These are phyloP conservation scores for Pseudozyma sp. DNA, from an alignment of 1,284 basidiomycete genomes.

Conservation along the genomic window DNA sequence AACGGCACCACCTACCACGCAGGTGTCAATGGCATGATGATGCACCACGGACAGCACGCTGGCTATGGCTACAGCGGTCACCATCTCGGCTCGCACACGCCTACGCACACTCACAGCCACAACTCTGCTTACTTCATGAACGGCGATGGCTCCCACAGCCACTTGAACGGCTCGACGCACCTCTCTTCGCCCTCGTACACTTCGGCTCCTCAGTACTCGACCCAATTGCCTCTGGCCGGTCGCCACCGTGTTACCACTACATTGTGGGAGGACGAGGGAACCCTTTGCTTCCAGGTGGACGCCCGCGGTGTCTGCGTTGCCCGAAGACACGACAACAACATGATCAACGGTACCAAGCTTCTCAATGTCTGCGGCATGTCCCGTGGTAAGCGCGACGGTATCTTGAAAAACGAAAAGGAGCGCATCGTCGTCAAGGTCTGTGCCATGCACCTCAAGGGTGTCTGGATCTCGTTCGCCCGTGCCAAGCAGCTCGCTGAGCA, in stretches of 20 bases:
- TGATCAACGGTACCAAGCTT: constrained; percentile 69
- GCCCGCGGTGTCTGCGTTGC: constrained; percentile 67
- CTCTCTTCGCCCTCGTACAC: constrained; percentile 59
- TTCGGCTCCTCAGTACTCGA: constrained; percentile 62
- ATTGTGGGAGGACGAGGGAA: constrained; percentile 68
- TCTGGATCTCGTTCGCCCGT: constrained; percentile 68
- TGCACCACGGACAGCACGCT: constrained; percentile 54
- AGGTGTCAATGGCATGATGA: constrained; percentile 53
- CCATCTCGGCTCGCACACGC: constrained; percentile 51
- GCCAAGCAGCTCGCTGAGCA: constrained; percentile 67
- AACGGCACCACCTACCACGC: constrained; percentile 40
- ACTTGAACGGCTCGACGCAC: constrained; percentile 49
- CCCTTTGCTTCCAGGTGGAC: constrained; percentile 68
- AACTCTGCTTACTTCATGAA: constrained; percentile 54
- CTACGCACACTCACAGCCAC: constrained; percentile 49
- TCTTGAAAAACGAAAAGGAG: constrained; percentile 69
- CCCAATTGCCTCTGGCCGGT: constrained; percentile 63
- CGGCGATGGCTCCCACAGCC: constrained; percentile 51
- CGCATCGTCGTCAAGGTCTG: constrained; percentile 69
- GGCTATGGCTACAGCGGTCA: constrained; percentile 51
- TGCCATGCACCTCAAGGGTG: constrained; percentile 68
- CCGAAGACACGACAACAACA: constrained; percentile 68
- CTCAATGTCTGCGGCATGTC: constrained; percentile 69
- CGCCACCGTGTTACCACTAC: constrained; percentile 68
- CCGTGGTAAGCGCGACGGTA: constrained; percentile 68